A percentile compares a stretch with the other conserved stretches of the same genome.
These are phyloP conservation scores for Penicillium manginii DNA, from an alignment of 495 filamentous ascomycete genomes.

Conservation along the genomic window DNA sequence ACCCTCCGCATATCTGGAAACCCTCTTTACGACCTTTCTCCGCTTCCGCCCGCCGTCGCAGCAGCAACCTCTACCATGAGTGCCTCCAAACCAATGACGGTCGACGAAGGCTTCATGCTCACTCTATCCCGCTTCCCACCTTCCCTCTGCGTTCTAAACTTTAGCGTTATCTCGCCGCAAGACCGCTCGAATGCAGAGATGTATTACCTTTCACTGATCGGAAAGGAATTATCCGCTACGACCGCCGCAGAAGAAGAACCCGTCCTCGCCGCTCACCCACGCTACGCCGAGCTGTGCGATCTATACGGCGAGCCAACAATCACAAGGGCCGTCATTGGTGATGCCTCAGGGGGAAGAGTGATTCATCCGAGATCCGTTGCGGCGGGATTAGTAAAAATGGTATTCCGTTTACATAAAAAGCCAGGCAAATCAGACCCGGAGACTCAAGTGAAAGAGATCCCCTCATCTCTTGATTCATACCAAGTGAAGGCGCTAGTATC, in stretches of 20 bases:
- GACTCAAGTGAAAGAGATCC: constrained; percentile 59
- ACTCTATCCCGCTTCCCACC: constrained; percentile 73
- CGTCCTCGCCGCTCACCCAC: constrained; percentile 63
- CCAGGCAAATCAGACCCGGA: constrained; percentile 1
- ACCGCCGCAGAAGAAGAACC: constrained; percentile 55
- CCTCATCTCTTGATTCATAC: constrained; percentile 78
- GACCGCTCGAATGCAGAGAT: constrained; percentile 87
- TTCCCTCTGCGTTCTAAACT: constrained; percentile 73
- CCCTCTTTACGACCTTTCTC: constrained; percentile 69
- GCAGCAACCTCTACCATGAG: constrained; percentile 20
- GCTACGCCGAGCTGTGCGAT: constrained; percentile 74
- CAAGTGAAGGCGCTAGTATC: constrained; percentile 77
- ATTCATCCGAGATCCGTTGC: constrained; percentile 71
- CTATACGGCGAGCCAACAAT: constrained; percentile 69
- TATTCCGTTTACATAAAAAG: constrained; percentile 49
- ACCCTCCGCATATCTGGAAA: constrained; percentile 81
- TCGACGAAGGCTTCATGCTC: constrained; percentile 84
- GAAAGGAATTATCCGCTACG: constrained; percentile 66
- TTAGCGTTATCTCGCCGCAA: constrained; percentile 66
- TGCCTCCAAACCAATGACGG: constrained; percentile 47
- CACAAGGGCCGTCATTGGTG: constrained; percentile 32
- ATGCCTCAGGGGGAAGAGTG: constrained; percentile 30
- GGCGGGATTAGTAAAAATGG: constrained; percentile 68
- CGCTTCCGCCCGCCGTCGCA: constrained; percentile 43
- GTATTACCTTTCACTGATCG: constrained; percentile 86